Conservation (phyloP, 352 stramenopile genomes). For the Pythium vanterpoolii region DNA sequence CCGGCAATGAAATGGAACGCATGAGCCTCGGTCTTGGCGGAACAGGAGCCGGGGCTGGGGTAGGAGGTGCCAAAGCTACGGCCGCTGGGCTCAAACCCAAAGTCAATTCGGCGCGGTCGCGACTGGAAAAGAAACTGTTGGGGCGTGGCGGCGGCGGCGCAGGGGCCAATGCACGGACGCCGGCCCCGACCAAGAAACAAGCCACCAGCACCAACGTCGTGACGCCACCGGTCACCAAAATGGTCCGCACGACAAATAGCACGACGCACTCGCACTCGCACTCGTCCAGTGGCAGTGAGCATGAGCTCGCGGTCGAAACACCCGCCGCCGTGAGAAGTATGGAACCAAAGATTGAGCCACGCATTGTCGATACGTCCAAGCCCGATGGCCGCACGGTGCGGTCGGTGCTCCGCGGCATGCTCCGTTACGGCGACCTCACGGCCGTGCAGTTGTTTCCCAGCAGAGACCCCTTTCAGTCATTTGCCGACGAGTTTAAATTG, state of each 20-base stretch:
- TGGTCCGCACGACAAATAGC: slow-evolving; percentile 35
- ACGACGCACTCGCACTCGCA: slow-evolving; percentile 11
- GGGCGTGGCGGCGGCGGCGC: slow-evolving; percentile 60
- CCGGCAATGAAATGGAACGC: slow-evolving; percentile 25
- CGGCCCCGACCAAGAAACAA: slow-evolving; percentile 47
- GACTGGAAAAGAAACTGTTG: slow-evolving; percentile 74
- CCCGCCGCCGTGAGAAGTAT: too few relatives aligned
- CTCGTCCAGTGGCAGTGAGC: slow-evolving; percentile 24
- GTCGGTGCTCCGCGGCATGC: slow-evolving; percentile 59
- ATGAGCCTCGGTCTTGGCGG: slow-evolving; percentile 24
- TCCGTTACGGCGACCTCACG: slow-evolving; percentile 76
- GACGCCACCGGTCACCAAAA: slow-evolving; percentile 45
- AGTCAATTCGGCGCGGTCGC: slow-evolving; percentile 57
- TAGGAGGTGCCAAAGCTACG: too few relatives aligned
- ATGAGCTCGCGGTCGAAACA: slow-evolving; percentile 14
- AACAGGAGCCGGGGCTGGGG: too few relatives aligned
- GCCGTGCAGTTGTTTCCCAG: slow-evolving; percentile 55
- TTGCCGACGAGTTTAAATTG: slow-evolving; percentile 76
- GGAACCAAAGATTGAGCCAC: slow-evolving; percentile 43
- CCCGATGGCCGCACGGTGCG: slow-evolving; percentile 70
- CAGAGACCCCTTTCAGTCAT: slow-evolving; percentile 42
- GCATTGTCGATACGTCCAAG: slow-evolving; percentile 31
- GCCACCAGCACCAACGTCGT: slow-evolving; percentile 3
- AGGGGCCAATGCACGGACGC: slow-evolving; percentile 29
- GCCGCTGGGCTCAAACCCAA: slow-evolving; percentile 44